Base-by-base conservation (phyloP, 768 basidiomycete genomes). In the Lentinula detonsa region DNA sequence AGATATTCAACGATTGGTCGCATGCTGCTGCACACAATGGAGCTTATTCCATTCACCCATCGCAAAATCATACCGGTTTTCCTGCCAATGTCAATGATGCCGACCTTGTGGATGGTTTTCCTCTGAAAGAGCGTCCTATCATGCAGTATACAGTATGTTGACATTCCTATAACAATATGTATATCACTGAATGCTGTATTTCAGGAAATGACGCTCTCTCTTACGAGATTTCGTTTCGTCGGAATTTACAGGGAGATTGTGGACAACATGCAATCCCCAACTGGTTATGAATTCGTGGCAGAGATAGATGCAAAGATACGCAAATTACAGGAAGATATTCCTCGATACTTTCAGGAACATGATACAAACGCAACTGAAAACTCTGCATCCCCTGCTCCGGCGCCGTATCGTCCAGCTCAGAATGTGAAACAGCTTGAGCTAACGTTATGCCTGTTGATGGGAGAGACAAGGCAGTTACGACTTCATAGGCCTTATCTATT, bases 1-100 rank as follows among this genome's bases (percentile, higher is more conserved):
- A 70, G 69, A 64, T 70, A n/a, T 66, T 66, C 49, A 64, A 67
- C 46, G 70, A 71, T 56, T 71, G 70, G 70, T 68, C 70, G 1
- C 65, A 69, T 60, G 68, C 70, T 18, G 65, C 66, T 37, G 70
- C 70, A 3, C 67, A 71, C 42, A 64, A 71, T 42, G 67, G 68
- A 11, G 63, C 67, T 7, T 71, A 71, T 45, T 65, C 70, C 4
- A 64, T 71, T 11, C 70, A 71, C 51, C 70, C 70, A 33, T 65
- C 64, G 28, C 70, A 71, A 57, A 71, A 71, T 58, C 70, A 68
- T 43, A 71, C 70, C 16, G 67, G 66, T 2, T 63, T 64, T 46
- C 70, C 70, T 34, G 65, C 65, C 7, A 71, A 71, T 53, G 62
- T 71, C 37, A 64, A 70, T 61, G 70, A 71, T 43, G 45, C 15